Evolutionary conservation across 1,139 yeast species (phyloP).

Genomic region (Suhomyces maxii): DNA sequence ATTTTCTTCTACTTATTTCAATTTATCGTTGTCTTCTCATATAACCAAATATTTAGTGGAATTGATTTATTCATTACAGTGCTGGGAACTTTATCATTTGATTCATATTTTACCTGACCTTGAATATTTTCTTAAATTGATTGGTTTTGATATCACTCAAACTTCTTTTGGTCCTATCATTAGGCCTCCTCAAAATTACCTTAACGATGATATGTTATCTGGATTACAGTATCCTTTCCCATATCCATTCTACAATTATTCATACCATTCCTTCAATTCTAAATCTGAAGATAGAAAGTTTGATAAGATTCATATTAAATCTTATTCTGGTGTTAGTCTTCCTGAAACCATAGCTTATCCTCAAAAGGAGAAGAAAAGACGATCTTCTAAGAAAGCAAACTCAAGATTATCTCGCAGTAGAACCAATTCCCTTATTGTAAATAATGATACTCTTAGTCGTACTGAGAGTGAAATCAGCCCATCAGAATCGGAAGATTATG

Average conservation of each 20-base stretch:
- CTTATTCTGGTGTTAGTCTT: slow-evolving; percentile 41
- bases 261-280: slow-evolving; percentile 42
- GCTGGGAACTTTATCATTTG: slow-evolving; percentile 50
- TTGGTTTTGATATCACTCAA: slow-evolving; percentile 37
- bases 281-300: slow-evolving; percentile 30
- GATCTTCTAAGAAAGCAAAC: not conserved
- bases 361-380: slow-evolving; percentile 3
- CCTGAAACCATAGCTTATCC: slow-evolving; percentile 5
- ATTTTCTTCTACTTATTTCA: slow-evolving; percentile 37
- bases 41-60: slow-evolving; percentile 42
- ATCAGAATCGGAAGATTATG: slow-evolving; percentile 9
- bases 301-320: slow-evolving; percentile 28
- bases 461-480: slow-evolving; percentile 6
- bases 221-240: slow-evolving; percentile 51
- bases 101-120: slow-evolving; percentile 35
- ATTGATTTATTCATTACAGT: slow-evolving; percentile 39
- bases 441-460: slow-evolving; percentile 1
- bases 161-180: slow-evolving; percentile 44
- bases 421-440: slow-evolving; percentile 1
- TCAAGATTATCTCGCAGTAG: slow-evolving; percentile 2
- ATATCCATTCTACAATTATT: slow-evolving; percentile 48
- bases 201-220: slow-evolving; percentile 37
- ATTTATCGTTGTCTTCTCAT: slow-evolving; percentile 39
- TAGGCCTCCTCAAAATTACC: slow-evolving; percentile 42
- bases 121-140: slow-evolving; percentile 33